Percentiles rank a stretch among this genome's conserved stretches.
phyloP scores from a whole-genome alignment of 768 basidiomycete species.

The Tephrocybe rancida region DNA sequence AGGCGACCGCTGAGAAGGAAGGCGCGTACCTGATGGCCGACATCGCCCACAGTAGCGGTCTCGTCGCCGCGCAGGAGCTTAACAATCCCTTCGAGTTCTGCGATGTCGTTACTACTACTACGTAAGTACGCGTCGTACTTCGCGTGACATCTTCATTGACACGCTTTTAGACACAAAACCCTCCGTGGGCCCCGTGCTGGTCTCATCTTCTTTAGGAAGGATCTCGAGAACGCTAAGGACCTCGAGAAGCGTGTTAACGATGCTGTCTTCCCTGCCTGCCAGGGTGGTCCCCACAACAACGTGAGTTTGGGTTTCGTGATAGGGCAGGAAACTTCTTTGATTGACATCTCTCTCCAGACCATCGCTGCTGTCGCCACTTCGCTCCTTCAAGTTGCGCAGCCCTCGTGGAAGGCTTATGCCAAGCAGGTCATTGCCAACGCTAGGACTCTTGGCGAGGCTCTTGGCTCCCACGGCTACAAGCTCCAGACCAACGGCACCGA shows the following conservation, averaged over 20 bases:
- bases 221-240: slow-evolving; percentile 77
- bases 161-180: slow-evolving; percentile 83
- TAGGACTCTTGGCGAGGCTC: slow-evolving; percentile 67
- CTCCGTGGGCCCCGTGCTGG: slow-evolving; percentile 98
- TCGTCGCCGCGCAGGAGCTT: slow-evolving; percentile 90
- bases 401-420: slow-evolving; percentile 89
- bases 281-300: slow-evolving; percentile 99
- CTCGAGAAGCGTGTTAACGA: slow-evolving; percentile 97
- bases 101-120: slow-evolving; percentile 97
- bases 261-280: slow-evolving; percentile 99
- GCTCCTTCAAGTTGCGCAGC: slow-evolving; percentile 87
- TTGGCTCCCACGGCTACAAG: slow-evolving; percentile 85
- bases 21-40: slow-evolving; percentile 95
- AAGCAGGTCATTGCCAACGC: slow-evolving; percentile 95
- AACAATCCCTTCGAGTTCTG: slow-evolving; percentile 94
- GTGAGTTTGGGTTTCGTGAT: slow-evolving; percentile 39
- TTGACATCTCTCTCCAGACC: slow-evolving; percentile 48
- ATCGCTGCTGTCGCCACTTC: slow-evolving; percentile 95
- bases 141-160: slow-evolving; percentile 3
- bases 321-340: not conserved
- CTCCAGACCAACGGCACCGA: slow-evolving; percentile 97
- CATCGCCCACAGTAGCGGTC: slow-evolving; percentile 96
- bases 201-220: slow-evolving; percentile 97
- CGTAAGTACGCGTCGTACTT: slow-evolving; percentile 48
- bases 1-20: slow-evolving; percentile 81